These are phyloP conservation scores for Leavenworthia alabamica DNA, from an alignment of 345 rosid species.

Conservation along the genomic window DNA sequence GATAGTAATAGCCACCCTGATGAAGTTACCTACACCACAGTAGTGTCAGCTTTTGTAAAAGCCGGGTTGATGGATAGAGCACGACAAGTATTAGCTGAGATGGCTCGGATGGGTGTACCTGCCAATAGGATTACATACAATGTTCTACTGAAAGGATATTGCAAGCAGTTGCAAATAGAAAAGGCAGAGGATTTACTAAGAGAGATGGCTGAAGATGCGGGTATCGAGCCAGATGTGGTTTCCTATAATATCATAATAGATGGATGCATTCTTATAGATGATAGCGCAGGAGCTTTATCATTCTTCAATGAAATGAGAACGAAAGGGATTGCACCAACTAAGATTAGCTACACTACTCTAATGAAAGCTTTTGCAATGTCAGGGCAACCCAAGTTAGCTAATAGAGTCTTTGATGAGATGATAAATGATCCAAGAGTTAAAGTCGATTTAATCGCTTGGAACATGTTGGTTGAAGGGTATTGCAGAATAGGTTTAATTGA, in stretches of 20 bases:
- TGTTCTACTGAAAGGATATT: conserved; percentile 85
- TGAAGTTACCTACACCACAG: conserved; percentile 84
- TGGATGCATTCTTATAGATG: conserved; percentile 82
- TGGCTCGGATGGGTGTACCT: conserved; percentile 70
- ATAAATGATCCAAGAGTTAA: conserved; percentile 63
- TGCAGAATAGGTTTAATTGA: conserved; percentile 68
- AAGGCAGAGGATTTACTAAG: conserved; percentile 64
- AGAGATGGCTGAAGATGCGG: conserved; percentile 53
- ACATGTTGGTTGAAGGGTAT: conserved; percentile 83
- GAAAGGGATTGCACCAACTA: conserved; percentile 68
- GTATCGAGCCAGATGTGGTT: conserved; percentile 80
- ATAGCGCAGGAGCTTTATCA: conserved; percentile 74
- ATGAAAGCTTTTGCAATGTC: conserved; percentile 94
- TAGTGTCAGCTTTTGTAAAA: conserved; percentile 78
- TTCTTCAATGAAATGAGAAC: conserved; percentile 85
- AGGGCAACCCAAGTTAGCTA: conserved; percentile 82
- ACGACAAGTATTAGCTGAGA: conserved; percentile 68
- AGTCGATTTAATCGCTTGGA: conserved; percentile 85
- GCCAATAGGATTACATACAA: conserved; percentile 83
- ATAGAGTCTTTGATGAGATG: conserved; percentile 90
- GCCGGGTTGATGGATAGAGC: conserved; percentile 79
- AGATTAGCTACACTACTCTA: conserved; percentile 88
- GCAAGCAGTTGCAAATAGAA: conserved; percentile 68
- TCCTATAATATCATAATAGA: conserved; percentile 78
- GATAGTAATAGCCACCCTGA: conserved; percentile 71